A percentile compares a stretch with the other conserved stretches of the same genome.
Conservation (phyloP, 1,284 basidiomycete species). For the Trichosporon asahii region DNA sequence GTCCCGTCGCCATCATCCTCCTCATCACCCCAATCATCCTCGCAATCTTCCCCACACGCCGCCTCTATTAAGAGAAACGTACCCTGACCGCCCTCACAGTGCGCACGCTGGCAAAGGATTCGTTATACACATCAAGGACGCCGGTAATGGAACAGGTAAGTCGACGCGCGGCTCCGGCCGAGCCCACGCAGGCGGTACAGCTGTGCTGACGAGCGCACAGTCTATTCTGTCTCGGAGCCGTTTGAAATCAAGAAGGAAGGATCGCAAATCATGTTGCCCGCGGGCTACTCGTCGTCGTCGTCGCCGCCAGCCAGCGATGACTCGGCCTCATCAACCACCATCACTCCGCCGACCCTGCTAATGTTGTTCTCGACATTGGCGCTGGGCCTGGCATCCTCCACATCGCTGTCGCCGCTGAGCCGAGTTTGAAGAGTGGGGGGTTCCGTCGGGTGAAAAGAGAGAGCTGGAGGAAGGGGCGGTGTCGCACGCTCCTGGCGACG, state of each 20-base stretch:
- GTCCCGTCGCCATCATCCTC: slow-evolving; percentile 7
- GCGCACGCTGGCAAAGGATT: background rate
- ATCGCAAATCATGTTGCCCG: slow-evolving; percentile 9
- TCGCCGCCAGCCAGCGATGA: background rate
- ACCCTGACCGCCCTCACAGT: slow-evolving; percentile 1
- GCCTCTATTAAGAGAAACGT: background rate
- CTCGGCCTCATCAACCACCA: background rate
- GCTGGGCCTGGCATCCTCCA: background rate
- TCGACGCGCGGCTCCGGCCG: background rate
- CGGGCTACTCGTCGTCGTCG: background rate
- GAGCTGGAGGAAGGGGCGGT: background rate
- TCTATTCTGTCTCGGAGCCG: slow-evolving; percentile 15
- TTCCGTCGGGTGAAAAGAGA: background rate
- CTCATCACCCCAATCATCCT: slow-evolving; percentile 8
- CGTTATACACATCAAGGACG: slow-evolving; percentile 7
- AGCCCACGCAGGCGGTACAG: background rate
- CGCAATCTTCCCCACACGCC: slow-evolving; percentile 6
- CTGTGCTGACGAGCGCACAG: slow-evolving; percentile 3
- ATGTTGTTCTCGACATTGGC: background rate
- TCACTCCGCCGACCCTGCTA: background rate
- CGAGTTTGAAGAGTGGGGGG: background rate
- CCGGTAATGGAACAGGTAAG: slow-evolving; percentile 1
- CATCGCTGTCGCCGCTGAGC: background rate
- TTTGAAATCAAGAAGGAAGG: slow-evolving; percentile 23
- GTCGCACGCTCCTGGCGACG: background rate